phyloP scores from a whole-genome alignment of 768 basidiomycete species.

The Boletus sp. region DNA sequence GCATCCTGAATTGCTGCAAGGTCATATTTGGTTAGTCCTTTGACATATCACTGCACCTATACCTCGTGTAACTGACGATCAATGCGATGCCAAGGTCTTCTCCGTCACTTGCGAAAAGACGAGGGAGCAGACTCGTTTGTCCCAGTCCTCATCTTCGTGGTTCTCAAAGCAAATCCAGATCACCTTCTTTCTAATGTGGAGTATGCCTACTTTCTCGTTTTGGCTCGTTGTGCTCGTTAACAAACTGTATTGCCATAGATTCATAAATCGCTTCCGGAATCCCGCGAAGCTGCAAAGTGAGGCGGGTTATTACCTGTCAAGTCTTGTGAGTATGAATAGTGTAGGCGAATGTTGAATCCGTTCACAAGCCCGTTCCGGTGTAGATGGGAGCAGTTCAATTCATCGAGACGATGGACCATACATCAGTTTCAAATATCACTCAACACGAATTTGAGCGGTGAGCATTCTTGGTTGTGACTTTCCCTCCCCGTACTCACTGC shows the following conservation, averaged over 20 bases:
- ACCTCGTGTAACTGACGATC: background rate
- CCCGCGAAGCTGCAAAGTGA: conserved; percentile 89
- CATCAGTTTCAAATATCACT: conserved; percentile 88
- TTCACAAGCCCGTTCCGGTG: conserved; percentile 3
- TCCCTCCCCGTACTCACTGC: conserved; percentile 6
- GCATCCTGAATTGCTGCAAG: conserved; percentile 96
- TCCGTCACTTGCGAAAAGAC: conserved; percentile 80
- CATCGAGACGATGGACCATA: conserved; percentile 97
- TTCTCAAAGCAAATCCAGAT: conserved; percentile 88
- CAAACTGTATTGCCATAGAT: conserved; percentile 44
- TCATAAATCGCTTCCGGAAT: conserved; percentile 93
- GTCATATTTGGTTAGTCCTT: conserved; percentile 86
- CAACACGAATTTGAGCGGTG: conserved; percentile 90
- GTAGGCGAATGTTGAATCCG: background rate
- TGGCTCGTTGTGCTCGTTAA: background rate
- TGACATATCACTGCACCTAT: conserved; percentile 9
- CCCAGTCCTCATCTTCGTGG: conserved; percentile 90
- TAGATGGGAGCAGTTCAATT: conserved; percentile 97
- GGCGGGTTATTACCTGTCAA: conserved; percentile 95
- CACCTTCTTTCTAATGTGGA: conserved; percentile 95
- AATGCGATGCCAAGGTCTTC: conserved; percentile 55
- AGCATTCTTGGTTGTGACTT: conserved; percentile 9
- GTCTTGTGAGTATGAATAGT: conserved; percentile 57
- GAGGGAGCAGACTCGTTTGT: conserved; percentile 94
- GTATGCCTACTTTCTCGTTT: conserved; percentile 41